Percentiles rank a stretch among this genome's conserved stretches.
Evolutionary conservation across 495 filamentous ascomycete genomes (phyloP).

Genomic region (Ascobolus immersus): DNA sequence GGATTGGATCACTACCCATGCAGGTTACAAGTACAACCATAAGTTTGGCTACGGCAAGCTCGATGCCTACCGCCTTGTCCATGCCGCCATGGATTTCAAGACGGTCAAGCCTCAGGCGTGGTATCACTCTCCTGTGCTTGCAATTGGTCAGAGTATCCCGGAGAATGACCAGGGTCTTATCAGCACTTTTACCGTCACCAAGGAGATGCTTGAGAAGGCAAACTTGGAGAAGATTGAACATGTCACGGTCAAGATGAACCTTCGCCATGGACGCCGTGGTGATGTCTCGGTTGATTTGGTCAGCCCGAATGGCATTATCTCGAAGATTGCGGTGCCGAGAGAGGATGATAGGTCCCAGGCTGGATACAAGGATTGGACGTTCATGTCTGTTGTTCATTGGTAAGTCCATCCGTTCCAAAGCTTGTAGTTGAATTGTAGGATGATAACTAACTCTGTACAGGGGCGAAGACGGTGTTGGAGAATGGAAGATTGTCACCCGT

Average conservation of each 20-base stretch:
- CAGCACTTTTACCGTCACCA: constrained; percentile 50
- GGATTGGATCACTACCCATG: constrained; percentile 55
- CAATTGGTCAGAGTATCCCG: constrained; percentile 63
- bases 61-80: constrained; percentile 63
- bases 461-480: constrained; percentile 71
- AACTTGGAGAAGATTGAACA: constrained; percentile 77
- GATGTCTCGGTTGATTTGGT: constrained; percentile 82
- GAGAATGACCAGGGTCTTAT: constrained; percentile 61
- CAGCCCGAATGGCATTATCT: constrained; percentile 57
- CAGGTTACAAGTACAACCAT: constrained; percentile 73
- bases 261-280: constrained; percentile 60
- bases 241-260: constrained; percentile 92
- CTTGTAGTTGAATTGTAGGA: not conserved
- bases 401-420: constrained; percentile 25
- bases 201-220: constrained; percentile 46
- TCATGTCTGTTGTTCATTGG: constrained; percentile 96
- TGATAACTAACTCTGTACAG: constrained; percentile 20
- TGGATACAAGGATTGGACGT: constrained; percentile 94
- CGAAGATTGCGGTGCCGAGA: constrained; percentile 55
- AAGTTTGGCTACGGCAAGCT: constrained; percentile 88
- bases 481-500: constrained; percentile 75
- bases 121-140: constrained; percentile 79
- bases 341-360: constrained; percentile 30
- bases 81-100: constrained; percentile 62
- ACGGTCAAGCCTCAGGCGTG: constrained; percentile 92